phyloP scores from a whole-genome alignment of 2,329 filamentous ascomycete species.

The Zymoseptoria tritici region DNA sequence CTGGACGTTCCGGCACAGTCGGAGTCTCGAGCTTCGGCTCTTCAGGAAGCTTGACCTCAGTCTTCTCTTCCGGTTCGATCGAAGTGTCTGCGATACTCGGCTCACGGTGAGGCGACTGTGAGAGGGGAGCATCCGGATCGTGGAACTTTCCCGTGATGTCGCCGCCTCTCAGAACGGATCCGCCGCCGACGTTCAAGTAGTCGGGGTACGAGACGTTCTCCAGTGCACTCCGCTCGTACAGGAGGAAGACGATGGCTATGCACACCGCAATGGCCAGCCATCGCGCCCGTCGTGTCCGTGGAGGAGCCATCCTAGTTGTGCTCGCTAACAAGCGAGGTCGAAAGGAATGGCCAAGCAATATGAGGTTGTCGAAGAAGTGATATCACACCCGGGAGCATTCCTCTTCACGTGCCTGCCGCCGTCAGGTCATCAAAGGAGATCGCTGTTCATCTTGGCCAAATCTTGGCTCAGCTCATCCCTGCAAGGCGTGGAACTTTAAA shows the following conservation, averaged over 20 bases:
- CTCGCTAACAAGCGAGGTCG: too few relatives aligned
- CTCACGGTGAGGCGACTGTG: neutral
- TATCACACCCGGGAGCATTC: too few relatives aligned
- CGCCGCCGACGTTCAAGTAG: slow-evolving; percentile 14
- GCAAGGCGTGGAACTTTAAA: too few relatives aligned
- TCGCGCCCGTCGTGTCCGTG: slow-evolving; percentile 18
- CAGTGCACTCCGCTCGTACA: slow-evolving; percentile 18
- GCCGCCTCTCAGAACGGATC: slow-evolving; percentile 12
- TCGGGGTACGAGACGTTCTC: slow-evolving; percentile 10
- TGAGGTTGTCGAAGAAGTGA: too few relatives aligned
- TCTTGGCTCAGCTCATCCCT: too few relatives aligned
- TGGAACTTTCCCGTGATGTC: neutral
- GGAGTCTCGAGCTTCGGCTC: neutral
- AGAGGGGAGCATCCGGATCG: slow-evolving; percentile 2
- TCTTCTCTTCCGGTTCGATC: neutral
- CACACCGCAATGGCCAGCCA: slow-evolving; percentile 21
- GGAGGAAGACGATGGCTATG: slow-evolving; percentile 19
- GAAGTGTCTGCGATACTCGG: neutral
- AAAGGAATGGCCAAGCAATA: too few relatives aligned
- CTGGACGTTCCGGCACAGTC: neutral
- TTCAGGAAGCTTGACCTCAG: neutral
- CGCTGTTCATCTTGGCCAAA: too few relatives aligned
- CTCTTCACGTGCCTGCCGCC: too few relatives aligned
- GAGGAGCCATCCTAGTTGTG: too few relatives aligned
- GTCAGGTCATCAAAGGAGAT: too few relatives aligned